Evolutionary conservation across 306 rosid genomes (phyloP).

Genomic region (Trifolium repens): DNA sequence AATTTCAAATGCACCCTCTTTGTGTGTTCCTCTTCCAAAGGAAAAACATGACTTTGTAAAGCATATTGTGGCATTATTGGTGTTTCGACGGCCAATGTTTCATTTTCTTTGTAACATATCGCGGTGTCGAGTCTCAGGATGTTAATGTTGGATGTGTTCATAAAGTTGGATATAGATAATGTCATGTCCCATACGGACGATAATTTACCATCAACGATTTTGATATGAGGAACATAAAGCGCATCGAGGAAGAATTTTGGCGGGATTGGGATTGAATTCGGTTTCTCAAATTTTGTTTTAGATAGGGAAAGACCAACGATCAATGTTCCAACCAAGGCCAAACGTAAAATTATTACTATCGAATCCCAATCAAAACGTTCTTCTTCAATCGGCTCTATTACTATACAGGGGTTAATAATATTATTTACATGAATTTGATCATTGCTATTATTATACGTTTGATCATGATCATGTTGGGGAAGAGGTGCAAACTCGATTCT

Average conservation of each 20-base stretch:
- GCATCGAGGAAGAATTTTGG: conserved; percentile 40
- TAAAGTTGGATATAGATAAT: conserved; percentile 28
- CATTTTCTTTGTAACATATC: conserved; percentile 16
- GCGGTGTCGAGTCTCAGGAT: conserved; percentile 10
- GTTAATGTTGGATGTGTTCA: conserved; percentile 39
- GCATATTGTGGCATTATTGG: background rate
- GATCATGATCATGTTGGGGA: conserved; percentile 22
- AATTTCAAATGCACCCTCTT: conserved; percentile 28
- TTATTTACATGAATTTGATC: background rate
- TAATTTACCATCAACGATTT: conserved; percentile 37
- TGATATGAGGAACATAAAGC: conserved; percentile 28
- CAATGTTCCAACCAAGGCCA: conserved; percentile 35
- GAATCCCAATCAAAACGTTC: conserved; percentile 37
- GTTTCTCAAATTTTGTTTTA: background rate
- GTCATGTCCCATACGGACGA: conserved; percentile 28
- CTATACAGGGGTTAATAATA: too few species aligned
- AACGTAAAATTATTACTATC: conserved; percentile 14
- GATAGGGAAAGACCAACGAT: conserved; percentile 1
- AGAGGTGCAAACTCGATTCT: conserved; percentile 33
- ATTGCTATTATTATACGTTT: background rate
- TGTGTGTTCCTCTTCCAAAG: background rate
- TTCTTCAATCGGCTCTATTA: conserved; percentile 17
- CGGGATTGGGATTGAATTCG: background rate
- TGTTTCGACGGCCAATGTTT: background rate
- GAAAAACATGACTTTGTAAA: background rate